Percentiles rank a stretch among this genome's conserved stretches.
phyloP scores from a whole-genome alignment of 768 basidiomycete species.

The Rhodocollybia butyracea region DNA sequence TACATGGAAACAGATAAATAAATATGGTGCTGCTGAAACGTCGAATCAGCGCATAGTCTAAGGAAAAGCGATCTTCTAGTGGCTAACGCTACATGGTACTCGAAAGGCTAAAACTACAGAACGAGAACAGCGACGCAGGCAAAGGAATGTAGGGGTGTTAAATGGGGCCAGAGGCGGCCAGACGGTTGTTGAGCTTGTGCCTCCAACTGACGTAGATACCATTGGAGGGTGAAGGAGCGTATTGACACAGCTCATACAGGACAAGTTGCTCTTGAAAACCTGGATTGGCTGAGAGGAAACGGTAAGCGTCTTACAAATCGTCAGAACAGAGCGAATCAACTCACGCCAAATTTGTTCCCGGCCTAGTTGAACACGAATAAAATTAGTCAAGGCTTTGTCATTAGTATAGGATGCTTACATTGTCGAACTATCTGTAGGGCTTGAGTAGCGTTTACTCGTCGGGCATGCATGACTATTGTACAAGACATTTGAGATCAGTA shows the following conservation, averaged over 20 bases:
- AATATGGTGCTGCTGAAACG: no score
- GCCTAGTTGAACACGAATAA: constrained; percentile 38
- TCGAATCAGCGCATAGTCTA: no score
- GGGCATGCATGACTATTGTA: constrained; percentile 62
- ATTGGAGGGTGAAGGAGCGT: constrained; percentile 53
- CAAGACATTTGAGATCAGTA: constrained; percentile 11
- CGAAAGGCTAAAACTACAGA: no score
- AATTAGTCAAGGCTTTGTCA: constrained; percentile 7
- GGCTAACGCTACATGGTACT: no score
- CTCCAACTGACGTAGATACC: constrained; percentile 72
- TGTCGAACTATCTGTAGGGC: constrained; percentile 60
- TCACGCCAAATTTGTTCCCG: constrained; percentile 80
- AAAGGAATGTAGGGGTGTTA: not conserved
- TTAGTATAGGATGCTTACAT: constrained; percentile 34
- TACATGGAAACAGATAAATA: no score
- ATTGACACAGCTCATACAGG: constrained; percentile 70
- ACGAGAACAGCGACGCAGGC: not conserved
- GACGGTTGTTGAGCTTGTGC: constrained; percentile 45
- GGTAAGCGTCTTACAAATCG: no score
- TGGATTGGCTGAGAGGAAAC: no score
- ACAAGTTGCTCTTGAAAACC: constrained; percentile 79
- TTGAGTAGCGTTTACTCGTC: constrained; percentile 50
- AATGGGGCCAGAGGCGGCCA: constrained; percentile 37
- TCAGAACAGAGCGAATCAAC: no score
- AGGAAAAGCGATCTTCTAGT: no score